Conservation (phyloP, 495 filamentous ascomycete genomes). For the Pyronema omphalodes region DNA sequence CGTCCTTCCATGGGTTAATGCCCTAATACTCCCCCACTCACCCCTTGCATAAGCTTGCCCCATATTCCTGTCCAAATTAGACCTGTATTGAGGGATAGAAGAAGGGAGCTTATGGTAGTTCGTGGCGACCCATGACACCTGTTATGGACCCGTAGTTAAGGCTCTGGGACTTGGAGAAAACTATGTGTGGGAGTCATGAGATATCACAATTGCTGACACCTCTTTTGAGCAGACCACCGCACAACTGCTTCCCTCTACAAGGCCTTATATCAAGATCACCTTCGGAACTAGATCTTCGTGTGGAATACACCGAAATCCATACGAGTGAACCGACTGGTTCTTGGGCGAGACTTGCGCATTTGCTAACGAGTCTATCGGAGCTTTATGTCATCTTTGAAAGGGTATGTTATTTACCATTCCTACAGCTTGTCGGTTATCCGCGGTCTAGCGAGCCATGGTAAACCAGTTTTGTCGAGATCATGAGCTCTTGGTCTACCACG, state of each 20-base stretch:
- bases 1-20: neutral
- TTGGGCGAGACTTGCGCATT: slow-evolving; percentile 20
- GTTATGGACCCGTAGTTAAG: no score
- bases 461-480: neutral
- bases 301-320: slow-evolving; percentile 22
- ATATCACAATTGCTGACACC: no score
- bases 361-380: slow-evolving; percentile 20
- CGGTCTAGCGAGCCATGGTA: neutral
- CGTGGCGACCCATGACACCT: no score
- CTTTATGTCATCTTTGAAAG: slow-evolving; percentile 24
- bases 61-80: neutral
- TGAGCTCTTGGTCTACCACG: no score
- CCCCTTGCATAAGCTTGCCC: neutral
- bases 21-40: neutral
- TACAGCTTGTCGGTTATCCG: neutral
- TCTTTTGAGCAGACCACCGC: slow-evolving; percentile 12
- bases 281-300: slow-evolving; percentile 17
- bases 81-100: neutral
- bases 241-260: slow-evolving; percentile 22
- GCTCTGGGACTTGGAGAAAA: no score
- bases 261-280: slow-evolving; percentile 16
- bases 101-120: neutral
- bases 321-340: slow-evolving; percentile 21
- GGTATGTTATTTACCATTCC: slow-evolving; percentile 8
- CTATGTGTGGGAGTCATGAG: no score